These are phyloP conservation scores for Fraxinus albicans DNA, from an alignment of 305 asterid genomes.

Conservation along the genomic window DNA sequence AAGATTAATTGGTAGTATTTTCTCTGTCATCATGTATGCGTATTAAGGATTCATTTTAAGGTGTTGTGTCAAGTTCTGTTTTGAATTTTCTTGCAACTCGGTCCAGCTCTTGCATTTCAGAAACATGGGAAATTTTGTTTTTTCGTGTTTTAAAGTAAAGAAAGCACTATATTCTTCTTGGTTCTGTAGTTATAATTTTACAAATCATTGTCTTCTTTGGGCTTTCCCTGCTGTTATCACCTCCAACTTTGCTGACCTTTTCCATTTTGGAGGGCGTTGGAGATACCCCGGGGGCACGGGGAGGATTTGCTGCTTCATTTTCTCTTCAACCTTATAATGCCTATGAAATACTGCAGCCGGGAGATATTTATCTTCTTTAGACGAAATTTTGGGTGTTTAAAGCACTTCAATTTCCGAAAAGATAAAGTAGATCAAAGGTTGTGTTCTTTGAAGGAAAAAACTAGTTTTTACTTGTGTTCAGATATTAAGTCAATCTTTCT, in stretches of 20 bases:
- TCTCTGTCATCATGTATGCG: neutral
- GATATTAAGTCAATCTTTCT: neutral
- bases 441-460: neutral
- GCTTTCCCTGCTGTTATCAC: neutral
- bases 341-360: neutral
- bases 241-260: neutral
- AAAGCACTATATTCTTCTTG: neutral
- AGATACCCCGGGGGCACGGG: neutral
- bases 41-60: neutral
- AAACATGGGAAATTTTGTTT: neutral
- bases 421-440: neutral
- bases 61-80: neutral
- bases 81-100: neutral
- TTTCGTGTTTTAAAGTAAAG: neutral
- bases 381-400: neutral
- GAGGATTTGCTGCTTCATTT: neutral
- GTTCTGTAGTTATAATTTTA: neutral
- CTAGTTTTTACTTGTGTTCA: neutral
- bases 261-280: neutral
- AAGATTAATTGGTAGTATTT: neutral
- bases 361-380: neutral
- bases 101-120: neutral
- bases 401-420: neutral
- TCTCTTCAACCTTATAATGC: neutral
- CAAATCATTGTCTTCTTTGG: neutral